Conservation (phyloP, 164 flowering plant species). For the Umbellularia californica region DNA sequence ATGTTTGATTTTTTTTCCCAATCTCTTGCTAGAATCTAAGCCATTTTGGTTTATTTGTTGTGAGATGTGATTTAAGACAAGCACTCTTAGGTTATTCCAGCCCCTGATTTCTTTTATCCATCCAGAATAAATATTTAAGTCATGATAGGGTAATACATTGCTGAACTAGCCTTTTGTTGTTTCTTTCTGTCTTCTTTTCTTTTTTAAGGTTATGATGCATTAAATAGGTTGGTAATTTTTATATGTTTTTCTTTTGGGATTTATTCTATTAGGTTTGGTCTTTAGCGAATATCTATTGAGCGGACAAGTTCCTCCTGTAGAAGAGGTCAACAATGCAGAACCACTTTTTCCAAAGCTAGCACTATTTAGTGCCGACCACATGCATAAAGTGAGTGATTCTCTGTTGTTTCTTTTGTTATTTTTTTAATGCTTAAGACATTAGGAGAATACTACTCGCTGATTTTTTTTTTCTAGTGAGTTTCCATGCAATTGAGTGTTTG, state of each 20-base stretch:
- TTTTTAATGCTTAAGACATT: no score
- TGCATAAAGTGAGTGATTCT: slow-evolving; percentile 37
- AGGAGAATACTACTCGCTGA: no score
- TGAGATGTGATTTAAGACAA: no score
- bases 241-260: slow-evolving; percentile 1
- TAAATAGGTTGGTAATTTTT: neutral
- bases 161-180: no score
- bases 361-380: slow-evolving; percentile 27
- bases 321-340: slow-evolving; percentile 89
- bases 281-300: slow-evolving; percentile 92
- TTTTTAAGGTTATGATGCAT: neutral
- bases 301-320: slow-evolving; percentile 83
- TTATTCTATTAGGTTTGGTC: slow-evolving; percentile 58
- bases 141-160: no score
- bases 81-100: no score
- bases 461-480: neutral
- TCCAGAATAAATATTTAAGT: no score
- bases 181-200: no score
- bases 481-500: neutral
- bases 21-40: no score
- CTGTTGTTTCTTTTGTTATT: neutral
- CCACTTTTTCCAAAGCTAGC: slow-evolving; percentile 79
- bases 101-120: no score
- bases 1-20: no score
- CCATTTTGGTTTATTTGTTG: no score